phyloP scores from a whole-genome alignment of 768 basidiomycete species.

The Mycena vitilis region DNA sequence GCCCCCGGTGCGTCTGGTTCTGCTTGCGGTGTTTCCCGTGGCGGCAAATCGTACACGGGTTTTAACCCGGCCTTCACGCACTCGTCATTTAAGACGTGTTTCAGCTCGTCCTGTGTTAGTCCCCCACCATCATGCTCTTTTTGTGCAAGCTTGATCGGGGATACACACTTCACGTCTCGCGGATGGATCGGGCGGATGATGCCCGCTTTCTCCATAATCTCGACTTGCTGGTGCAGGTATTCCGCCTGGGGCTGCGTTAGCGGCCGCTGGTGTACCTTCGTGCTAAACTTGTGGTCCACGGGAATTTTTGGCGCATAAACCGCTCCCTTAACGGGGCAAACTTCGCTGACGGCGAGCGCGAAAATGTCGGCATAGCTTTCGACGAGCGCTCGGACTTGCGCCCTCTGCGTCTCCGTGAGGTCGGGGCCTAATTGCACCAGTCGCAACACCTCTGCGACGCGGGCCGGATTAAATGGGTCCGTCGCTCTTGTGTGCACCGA shows the following conservation, averaged over 20 bases:
- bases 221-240: slow-evolving; percentile 45
- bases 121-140: slow-evolving; percentile 49
- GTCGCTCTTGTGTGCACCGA: slow-evolving; percentile 38
- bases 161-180: slow-evolving; percentile 49
- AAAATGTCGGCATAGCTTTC: slow-evolving; percentile 52
- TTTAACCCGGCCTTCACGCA: slow-evolving; percentile 43
- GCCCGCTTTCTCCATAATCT: slow-evolving; percentile 48
- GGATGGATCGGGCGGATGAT: slow-evolving; percentile 46
- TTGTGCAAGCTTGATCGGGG: slow-evolving; percentile 48
- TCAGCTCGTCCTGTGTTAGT: slow-evolving; percentile 47
- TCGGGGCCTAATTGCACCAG: slow-evolving; percentile 45
- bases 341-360: slow-evolving; percentile 52
- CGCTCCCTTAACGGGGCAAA: slow-evolving; percentile 44
- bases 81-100: slow-evolving; percentile 48
- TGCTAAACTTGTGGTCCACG: slow-evolving; percentile 41
- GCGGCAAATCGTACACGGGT: slow-evolving; percentile 38
- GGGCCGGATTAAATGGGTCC: slow-evolving; percentile 41
- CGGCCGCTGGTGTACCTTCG: slow-evolving; percentile 46
- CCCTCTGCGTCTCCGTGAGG: slow-evolving; percentile 40
- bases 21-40: slow-evolving; percentile 15
- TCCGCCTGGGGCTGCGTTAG: slow-evolving; percentile 46
- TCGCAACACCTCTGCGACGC: slow-evolving; percentile 37
- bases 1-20: not conserved
- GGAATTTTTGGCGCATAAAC: slow-evolving; percentile 50
- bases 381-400: slow-evolving; percentile 39